phyloP scores from a whole-genome alignment of 192 early-diverging fungal species.

The Chytriomyces sp. region DNA sequence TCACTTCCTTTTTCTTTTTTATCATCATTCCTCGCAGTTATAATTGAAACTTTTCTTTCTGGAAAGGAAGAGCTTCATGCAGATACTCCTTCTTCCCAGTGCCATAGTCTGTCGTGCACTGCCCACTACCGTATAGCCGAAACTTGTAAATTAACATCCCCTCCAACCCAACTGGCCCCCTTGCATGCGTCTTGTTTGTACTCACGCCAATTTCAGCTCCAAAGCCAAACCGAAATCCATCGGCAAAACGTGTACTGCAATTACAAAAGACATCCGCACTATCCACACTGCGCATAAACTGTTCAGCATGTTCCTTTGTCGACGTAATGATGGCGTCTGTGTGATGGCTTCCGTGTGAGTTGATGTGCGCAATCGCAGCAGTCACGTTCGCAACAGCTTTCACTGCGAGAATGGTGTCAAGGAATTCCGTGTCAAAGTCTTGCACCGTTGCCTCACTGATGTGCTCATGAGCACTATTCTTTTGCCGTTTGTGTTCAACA shows the following conservation, averaged over 20 bases:
- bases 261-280: constrained; percentile 99
- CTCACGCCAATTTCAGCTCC: constrained; percentile 96
- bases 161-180: constrained; percentile 96
- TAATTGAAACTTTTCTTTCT: constrained; percentile 16
- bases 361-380: constrained; percentile 91
- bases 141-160: constrained; percentile 99
- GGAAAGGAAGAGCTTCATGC: constrained; percentile 50
- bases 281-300: constrained; percentile 91
- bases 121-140: constrained; percentile 85
- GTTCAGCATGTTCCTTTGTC: constrained; percentile 65
- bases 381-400: constrained; percentile 71
- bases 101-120: constrained; percentile 80
- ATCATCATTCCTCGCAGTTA: too few relatives aligned
- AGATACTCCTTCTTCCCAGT: constrained; percentile 71
- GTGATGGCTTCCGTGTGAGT: constrained; percentile 90
- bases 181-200: constrained; percentile 99
- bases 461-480: too few relatives aligned
- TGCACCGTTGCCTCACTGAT: constrained; percentile 42
- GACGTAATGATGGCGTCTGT: constrained; percentile 95
- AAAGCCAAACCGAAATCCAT: constrained; percentile 98
- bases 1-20: too few relatives aligned
- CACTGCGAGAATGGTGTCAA: constrained; percentile 84
- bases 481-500: constrained; percentile 10
- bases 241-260: constrained; percentile 85
- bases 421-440: constrained; percentile 91